These are phyloP conservation scores for Nadsonia starkeyi-henricii DNA, from an alignment of 1,139 yeast species.

Conservation along the genomic window DNA sequence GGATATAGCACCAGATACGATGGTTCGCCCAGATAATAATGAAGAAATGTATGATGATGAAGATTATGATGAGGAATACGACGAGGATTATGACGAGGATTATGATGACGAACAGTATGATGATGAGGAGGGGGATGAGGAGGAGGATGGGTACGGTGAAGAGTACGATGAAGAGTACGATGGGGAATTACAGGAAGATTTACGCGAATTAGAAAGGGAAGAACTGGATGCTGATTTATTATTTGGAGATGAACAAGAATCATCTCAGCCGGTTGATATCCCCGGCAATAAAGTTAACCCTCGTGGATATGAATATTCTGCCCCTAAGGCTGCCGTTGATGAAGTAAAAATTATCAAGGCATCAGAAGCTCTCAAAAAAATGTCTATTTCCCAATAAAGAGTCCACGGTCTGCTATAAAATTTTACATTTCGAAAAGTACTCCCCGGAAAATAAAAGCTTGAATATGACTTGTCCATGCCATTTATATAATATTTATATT, in stretches of 20 bases:
- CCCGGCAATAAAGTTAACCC: neutral
- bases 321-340: neutral
- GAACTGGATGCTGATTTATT: slow-evolving; percentile 7
- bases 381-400: slow-evolving; percentile 1
- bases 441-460: too few relatives aligned
- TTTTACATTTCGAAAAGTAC: too few relatives aligned
- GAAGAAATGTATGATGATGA: slow-evolving; percentile 11
- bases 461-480: too few relatives aligned
- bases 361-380: slow-evolving; percentile 6
- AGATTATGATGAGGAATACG: slow-evolving; percentile 11
- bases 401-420: too few relatives aligned
- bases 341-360: slow-evolving; percentile 5
- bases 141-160: slow-evolving; percentile 15
- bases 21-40: slow-evolving; percentile 7
- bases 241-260: slow-evolving; percentile 1
- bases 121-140: slow-evolving; percentile 13
- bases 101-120: slow-evolving; percentile 13
- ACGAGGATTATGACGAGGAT: slow-evolving; percentile 10
- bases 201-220: slow-evolving; percentile 20
- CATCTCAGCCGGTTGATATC: neutral
- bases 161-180: slow-evolving; percentile 24
- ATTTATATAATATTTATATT: too few relatives aligned
- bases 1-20: slow-evolving; percentile 2
- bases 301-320: neutral
- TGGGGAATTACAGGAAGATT: slow-evolving; percentile 24